Base-by-base conservation (phyloP, 2,329 filamentous ascomycete genomes). In the Mycocentrospora acerina region DNA sequence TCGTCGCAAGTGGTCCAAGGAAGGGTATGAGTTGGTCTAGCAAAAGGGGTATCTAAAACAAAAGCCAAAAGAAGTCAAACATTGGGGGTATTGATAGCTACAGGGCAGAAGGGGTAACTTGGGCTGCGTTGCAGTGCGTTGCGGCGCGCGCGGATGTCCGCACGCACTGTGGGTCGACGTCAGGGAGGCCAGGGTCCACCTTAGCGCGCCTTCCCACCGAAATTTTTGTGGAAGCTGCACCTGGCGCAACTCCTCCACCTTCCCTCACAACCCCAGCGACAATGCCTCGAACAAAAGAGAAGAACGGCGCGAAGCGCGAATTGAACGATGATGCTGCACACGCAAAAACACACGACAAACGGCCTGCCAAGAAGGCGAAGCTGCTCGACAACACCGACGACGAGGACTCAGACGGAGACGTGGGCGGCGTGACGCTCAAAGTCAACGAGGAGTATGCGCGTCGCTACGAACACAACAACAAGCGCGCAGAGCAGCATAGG, bases 381-480 rank as follows among this genome's bases (percentile, higher is more conserved):
- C 39, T 69, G 28, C 59, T 69, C 42, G 66, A 69, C 48, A 59
- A 67, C 40, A 62, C 57, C 53, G 62, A 62, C 42, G 53, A 57
- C 18, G 56, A 50, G 31, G 58, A 48, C 22, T 56, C 53, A 7
- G 63, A 63, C 32, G 48, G 40, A 32, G 55, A 55, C 11, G 51
- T 52, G 1, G 58, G 51, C 33, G 54, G 48, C 22, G 56, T 55
- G 7, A 50, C 55, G 31, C 55, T 97, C 65, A 90, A 86, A 64
- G 84, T 98, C 69, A 97, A 98, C 68, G 77, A 90, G 64, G 88
- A 94, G 35, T 98, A 85, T 67, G 93, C 93, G 29, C 82, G 80
- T 53, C 79, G 88, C 27, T 97, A 95, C 57, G 93, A 98, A 68
- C 80, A 97, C 71, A 98, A 98, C 72, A 96, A 97, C 74, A 95